Evolutionary conservation across 768 basidiomycete species (phyloP).

Genomic region (Agrocybe chaxingu): DNA sequence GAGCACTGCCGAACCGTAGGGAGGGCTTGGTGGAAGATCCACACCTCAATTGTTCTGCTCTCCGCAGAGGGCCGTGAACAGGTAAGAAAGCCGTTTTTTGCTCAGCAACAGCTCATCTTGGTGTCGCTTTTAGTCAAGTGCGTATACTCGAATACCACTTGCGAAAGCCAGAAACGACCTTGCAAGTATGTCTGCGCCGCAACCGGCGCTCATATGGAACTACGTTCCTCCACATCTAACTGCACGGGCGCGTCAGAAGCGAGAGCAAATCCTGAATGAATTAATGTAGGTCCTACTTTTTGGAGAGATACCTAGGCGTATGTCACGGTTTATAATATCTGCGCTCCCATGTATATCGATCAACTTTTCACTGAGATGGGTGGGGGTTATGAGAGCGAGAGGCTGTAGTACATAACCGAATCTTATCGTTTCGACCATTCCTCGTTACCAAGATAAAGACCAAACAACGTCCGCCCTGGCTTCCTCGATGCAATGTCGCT

Average conservation of each 20-base stretch:
- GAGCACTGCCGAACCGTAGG: background rate
- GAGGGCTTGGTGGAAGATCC: background rate
- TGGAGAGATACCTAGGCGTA: too few relatives aligned
- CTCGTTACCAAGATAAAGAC: too few relatives aligned
- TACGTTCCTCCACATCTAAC: background rate
- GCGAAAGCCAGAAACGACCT: background rate
- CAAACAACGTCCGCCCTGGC: too few relatives aligned
- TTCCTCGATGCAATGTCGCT: too few relatives aligned
- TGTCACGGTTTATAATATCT: too few relatives aligned
- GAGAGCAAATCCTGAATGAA: background rate
- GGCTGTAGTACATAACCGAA: too few relatives aligned
- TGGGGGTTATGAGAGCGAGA: too few relatives aligned
- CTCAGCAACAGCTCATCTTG: too few relatives aligned
- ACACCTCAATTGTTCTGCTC: background rate
- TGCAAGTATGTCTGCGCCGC: background rate
- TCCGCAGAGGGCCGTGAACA: background rate
- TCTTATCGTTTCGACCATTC: too few relatives aligned
- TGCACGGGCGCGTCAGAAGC: background rate
- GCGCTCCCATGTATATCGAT: too few relatives aligned
- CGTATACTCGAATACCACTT: background rate
- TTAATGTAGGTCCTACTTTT: too few relatives aligned
- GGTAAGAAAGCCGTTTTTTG: background rate
- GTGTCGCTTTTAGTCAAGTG: background rate
- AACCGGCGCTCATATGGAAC: background rate
- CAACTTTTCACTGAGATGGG: too few relatives aligned